These are phyloP conservation scores for Kazachstania bromeliacearum DNA, from an alignment of 805 yeast species.

Conservation along the genomic window DNA sequence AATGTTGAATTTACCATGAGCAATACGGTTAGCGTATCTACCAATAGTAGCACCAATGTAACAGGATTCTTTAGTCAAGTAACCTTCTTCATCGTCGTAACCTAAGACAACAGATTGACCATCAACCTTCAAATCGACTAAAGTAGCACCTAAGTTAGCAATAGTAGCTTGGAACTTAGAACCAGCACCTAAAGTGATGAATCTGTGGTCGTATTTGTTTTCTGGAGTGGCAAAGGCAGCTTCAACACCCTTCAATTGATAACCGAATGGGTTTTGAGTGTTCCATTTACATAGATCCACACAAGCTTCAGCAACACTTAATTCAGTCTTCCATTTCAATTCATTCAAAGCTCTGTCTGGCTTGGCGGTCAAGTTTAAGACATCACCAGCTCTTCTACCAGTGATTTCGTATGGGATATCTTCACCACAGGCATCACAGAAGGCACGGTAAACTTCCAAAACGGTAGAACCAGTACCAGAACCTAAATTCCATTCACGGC, in stretches of 20 bases:
- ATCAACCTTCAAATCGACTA: slow-evolving; percentile 35
- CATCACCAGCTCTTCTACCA: slow-evolving; percentile 69
- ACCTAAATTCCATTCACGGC: slow-evolving; percentile 76
- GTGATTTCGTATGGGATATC: slow-evolving; percentile 56
- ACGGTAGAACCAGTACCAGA: slow-evolving; percentile 77
- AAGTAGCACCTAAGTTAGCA: slow-evolving; percentile 43
- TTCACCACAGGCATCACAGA: slow-evolving; percentile 54
- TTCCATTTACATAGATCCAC: slow-evolving; percentile 74
- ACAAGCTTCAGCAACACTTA: slow-evolving; percentile 54
- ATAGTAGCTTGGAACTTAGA: slow-evolving; percentile 33
- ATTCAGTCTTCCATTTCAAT: slow-evolving; percentile 52
- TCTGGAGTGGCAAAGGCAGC: slow-evolving; percentile 14
- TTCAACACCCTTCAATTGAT: slow-evolving; percentile 25
- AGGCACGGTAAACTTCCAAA: slow-evolving; percentile 57
- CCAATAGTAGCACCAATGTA: slow-evolving; percentile 60
- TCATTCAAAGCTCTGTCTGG: slow-evolving; percentile 58
- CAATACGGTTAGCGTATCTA: slow-evolving; percentile 53
- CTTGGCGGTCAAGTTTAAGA: slow-evolving; percentile 62
- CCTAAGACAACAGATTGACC: slow-evolving; percentile 35
- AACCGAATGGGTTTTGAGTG: slow-evolving; percentile 57
- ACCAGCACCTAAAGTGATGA: slow-evolving; percentile 25
- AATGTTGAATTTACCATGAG: slow-evolving; percentile 35
- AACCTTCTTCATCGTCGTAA: slow-evolving; percentile 29
- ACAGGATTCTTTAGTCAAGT: slow-evolving; percentile 32
- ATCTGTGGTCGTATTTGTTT: slow-evolving; percentile 21